Evolutionary conservation across 176 grass and related monocot genomes (phyloP).

Genomic region (Areca catechu): DNA sequence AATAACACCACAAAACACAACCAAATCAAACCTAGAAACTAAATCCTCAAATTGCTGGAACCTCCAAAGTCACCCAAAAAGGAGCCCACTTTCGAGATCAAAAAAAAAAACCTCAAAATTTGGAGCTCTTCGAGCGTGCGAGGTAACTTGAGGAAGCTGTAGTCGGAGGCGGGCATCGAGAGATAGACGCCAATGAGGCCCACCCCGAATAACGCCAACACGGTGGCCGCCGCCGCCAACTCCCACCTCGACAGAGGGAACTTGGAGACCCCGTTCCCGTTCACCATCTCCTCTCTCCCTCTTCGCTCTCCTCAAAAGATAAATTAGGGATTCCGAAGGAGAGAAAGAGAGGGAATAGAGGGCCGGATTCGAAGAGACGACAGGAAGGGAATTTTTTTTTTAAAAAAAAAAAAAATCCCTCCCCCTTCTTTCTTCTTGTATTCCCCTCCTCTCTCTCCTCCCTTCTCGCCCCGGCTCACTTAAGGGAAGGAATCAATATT

Average conservation of each 20-base stretch:
- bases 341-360: constrained; percentile 6
- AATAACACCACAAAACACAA: too few relatives aligned
- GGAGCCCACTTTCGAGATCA: not conserved
- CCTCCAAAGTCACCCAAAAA: not conserved
- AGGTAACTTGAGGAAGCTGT: constrained; percentile 26
- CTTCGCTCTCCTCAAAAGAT: not conserved
- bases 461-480: too few relatives aligned
- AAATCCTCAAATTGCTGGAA: not conserved
- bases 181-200: constrained; percentile 74
- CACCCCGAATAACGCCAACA: constrained; percentile 53
- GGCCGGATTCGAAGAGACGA: not conserved
- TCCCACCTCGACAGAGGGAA: constrained; percentile 57
- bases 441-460: too few relatives aligned
- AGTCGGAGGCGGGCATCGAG: constrained; percentile 57
- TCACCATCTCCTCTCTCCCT: constrained; percentile 31
- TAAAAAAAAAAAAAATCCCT: too few relatives aligned
- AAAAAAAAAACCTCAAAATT: constrained; percentile 38
- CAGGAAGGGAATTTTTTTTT: too few relatives aligned
- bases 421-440: too few relatives aligned
- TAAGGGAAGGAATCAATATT: too few relatives aligned
- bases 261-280: constrained; percentile 20
- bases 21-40: not conserved
- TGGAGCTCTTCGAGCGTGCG: constrained; percentile 51
- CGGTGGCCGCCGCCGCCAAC: constrained; percentile 42
- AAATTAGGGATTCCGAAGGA: constrained; percentile 23